Evolutionary conservation across 73 alveolate species (phyloP).

Genomic region (Diophrys appendiculata): DNA sequence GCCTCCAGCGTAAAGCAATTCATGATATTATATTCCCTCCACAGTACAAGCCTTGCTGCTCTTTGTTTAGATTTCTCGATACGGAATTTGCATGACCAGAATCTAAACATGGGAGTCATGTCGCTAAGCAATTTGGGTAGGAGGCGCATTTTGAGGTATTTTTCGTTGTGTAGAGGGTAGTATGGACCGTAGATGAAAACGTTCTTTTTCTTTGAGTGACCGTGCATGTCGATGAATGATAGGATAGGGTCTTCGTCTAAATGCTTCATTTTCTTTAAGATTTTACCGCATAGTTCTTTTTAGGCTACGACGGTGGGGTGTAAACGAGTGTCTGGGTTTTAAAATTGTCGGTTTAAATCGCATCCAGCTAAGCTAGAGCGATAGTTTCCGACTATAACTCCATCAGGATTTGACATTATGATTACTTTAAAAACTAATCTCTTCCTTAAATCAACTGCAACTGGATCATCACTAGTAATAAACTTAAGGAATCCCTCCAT

Average conservation of each 20-base stretch:
- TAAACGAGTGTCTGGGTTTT: constrained; percentile 33
- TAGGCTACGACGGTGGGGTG: constrained; percentile 56
- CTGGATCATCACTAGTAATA: not conserved
- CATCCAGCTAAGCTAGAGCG: constrained; percentile 72
- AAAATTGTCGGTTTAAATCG: constrained; percentile 75
- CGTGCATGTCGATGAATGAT: constrained; percentile 62
- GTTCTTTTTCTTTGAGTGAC: constrained; percentile 60
- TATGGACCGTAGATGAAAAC: constrained; percentile 68
- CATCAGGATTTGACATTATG: constrained; percentile 92
- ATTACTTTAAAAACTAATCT: constrained; percentile 76
- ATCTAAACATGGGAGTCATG: constrained; percentile 61
- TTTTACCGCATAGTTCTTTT: constrained; percentile 3
- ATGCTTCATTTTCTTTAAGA: constrained; percentile 27
- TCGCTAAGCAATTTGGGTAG: constrained; percentile 58
- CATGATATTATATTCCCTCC: constrained; percentile 53
- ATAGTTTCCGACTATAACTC: constrained; percentile 84
- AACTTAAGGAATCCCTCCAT: constrained; percentile 61
- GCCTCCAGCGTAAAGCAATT: constrained; percentile 58
- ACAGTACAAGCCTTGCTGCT: constrained; percentile 64
- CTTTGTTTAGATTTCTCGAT: constrained; percentile 53
- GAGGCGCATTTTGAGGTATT: constrained; percentile 53
- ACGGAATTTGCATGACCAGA: constrained; percentile 59
- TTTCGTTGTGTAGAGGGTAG: constrained; percentile 60
- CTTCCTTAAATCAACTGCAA: constrained; percentile 70
- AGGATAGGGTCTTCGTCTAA: constrained; percentile 11